Conservation (phyloP, 371 early-diverging fungal species). For the Apophysomyces trapeziformis region DNA sequence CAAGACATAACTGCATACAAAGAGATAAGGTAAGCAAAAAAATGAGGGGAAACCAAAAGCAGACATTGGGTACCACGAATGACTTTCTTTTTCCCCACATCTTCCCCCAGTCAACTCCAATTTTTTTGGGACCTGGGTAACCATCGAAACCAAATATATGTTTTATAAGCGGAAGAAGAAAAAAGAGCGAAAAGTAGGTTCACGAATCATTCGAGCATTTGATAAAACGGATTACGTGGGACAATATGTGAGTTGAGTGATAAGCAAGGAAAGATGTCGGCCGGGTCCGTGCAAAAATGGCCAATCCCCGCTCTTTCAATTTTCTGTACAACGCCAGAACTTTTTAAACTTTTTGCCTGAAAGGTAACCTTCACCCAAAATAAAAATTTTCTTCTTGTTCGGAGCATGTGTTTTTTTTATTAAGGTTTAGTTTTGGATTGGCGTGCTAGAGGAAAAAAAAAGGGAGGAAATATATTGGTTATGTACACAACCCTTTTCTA, state of each 20-base stretch:
- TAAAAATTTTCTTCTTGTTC: conserved; percentile 1
- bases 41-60: too few species aligned
- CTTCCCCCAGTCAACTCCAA: too few species aligned
- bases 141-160: too few species aligned
- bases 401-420: conserved; percentile 10
- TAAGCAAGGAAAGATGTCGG: not conserved
- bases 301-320: not conserved
- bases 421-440: not conserved
- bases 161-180: too few species aligned
- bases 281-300: conserved; percentile 9
- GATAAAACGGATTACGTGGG: not conserved
- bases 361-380: not conserved
- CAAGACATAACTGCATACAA: too few species aligned
- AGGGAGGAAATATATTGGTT: not conserved
- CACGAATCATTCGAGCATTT: not conserved
- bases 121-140: too few species aligned
- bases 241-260: too few species aligned
- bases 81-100: too few species aligned
- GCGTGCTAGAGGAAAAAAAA: conserved; percentile 1
- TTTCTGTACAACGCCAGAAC: not conserved
- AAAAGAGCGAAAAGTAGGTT: too few species aligned
- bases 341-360: not conserved
- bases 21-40: too few species aligned
- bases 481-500: conserved; percentile 12
- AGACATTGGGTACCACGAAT: too few species aligned